phyloP scores from a whole-genome alignment of 2,329 filamentous ascomycete genomes.

The Cladorrhinum sp. region DNA sequence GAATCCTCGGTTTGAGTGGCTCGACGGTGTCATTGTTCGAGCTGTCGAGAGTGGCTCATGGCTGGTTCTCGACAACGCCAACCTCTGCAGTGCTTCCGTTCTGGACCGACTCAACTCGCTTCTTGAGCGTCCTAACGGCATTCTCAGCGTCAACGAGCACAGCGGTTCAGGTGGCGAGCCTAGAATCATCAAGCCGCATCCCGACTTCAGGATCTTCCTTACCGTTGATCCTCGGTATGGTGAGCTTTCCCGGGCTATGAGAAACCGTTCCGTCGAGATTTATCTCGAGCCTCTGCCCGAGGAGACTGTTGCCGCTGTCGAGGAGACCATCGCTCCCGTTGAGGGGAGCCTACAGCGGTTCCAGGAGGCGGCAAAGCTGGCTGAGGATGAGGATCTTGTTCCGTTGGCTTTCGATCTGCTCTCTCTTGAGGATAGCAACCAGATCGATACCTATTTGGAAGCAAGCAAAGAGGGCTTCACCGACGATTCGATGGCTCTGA shows the following conservation, averaged over 20 bases:
- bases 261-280: conserved; percentile 90
- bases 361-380: conserved; percentile 35
- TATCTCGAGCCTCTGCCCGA: conserved; percentile 58
- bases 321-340: conserved; percentile 43
- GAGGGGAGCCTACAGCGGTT: conserved; percentile 51
- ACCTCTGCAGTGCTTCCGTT: conserved; percentile 92
- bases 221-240: conserved; percentile 91
- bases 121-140: conserved; percentile 78
- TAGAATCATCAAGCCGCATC: conserved; percentile 75
- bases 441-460: conserved; percentile 34
- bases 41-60: conserved; percentile 83
- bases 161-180: conserved; percentile 78
- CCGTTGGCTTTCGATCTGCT: conserved; percentile 45
- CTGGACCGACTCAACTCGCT: conserved; percentile 92
- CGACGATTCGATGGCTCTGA: conserved; percentile 10
- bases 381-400: conserved; percentile 33
- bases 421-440: conserved; percentile 43
- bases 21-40: conserved; percentile 87
- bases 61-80: conserved; percentile 95
- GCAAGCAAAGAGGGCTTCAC: conserved; percentile 14
- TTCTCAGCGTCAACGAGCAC: conserved; percentile 89
- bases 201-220: conserved; percentile 86
- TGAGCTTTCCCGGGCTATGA: conserved; percentile 92
- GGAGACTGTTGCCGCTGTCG: conserved; percentile 32
- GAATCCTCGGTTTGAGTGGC: conserved; percentile 88